Percentiles rank a stretch among this genome's conserved stretches.
Evolutionary conservation across 495 filamentous ascomycete species (phyloP).

Genomic region (Penicillium salamii): DNA sequence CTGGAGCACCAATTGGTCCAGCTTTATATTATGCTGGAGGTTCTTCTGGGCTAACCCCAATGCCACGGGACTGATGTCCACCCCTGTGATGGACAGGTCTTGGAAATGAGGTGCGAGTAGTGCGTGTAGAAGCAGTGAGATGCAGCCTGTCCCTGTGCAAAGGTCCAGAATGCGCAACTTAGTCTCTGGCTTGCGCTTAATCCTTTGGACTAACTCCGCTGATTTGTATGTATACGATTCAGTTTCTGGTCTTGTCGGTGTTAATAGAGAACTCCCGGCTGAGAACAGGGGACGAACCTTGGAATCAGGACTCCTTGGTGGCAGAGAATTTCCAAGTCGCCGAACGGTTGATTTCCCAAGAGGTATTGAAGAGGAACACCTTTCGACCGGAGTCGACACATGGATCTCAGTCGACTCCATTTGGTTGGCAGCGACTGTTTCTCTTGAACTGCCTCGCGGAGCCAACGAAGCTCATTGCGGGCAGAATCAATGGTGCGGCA

Average conservation of each 20-base stretch:
- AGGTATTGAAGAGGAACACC: slow-evolving; percentile 88
- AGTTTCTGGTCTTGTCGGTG: slow-evolving; percentile 56
- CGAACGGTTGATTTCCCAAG: slow-evolving; percentile 85
- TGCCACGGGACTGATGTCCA: slow-evolving; percentile 47
- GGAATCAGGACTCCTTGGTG: slow-evolving; percentile 78
- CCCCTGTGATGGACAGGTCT: slow-evolving; percentile 35
- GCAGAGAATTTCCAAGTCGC: slow-evolving; percentile 75
- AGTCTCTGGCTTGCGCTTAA: slow-evolving; percentile 3
- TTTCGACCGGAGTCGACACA: slow-evolving; percentile 56
- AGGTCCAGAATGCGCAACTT: slow-evolving; percentile 70
- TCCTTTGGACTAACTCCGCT: slow-evolving; percentile 40
- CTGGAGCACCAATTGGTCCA: slow-evolving; percentile 20
- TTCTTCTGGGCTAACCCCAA: slow-evolving; percentile 62
- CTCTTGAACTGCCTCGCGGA: slow-evolving; percentile 53
- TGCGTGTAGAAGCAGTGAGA: slow-evolving; percentile 68
- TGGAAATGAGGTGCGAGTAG: slow-evolving; percentile 41
- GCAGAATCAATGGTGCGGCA: slow-evolving; percentile 68
- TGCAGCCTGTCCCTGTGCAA: slow-evolving; percentile 90
- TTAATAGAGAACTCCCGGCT: background rate
- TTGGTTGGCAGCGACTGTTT: slow-evolving; percentile 10
- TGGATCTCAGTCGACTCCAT: slow-evolving; percentile 39
- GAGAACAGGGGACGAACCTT: slow-evolving; percentile 49
- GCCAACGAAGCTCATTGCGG: slow-evolving; percentile 81
- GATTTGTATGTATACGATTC: slow-evolving; percentile 64
- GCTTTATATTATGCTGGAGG: slow-evolving; percentile 47